Evolutionary conservation across 1,284 basidiomycete species (phyloP), one percentile per base, ranked within the genome.

Genomic region (Puccinia novopanici): DNA sequence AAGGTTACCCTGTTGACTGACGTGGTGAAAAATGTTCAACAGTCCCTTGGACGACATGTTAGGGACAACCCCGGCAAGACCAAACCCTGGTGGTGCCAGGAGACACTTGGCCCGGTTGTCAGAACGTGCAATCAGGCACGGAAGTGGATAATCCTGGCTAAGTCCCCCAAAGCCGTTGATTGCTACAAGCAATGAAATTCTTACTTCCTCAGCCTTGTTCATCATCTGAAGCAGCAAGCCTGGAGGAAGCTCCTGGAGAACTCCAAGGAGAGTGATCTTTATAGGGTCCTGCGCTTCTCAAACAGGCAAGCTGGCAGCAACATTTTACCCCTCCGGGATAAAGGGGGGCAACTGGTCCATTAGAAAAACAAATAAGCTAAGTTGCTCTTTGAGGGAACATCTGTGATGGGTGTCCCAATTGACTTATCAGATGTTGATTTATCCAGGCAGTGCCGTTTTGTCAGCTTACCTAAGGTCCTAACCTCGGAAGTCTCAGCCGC

Each of bases 61-160:
- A 45, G 19, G 22, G 37, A 12, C 13, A 30, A 63, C 17, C 40
- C 27, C 0, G 40, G 17, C n/a, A 61, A 48, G 42, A 19, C 37
- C 37, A 75, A 75, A 42, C 37, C 57, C 3, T 75, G 55, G 74
- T 75, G 74, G 74, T 30, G 59, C 42, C 17, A 45, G 24, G 34
- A 24, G 37, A 61, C 55, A 12, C 59, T 75, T 30, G 45, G 63
- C 40, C 74, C 54, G 12, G n/a, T 75, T 59, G 22, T 75, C 34
- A 3, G 59, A 22, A n/a, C 19, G n/a, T 37, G 12, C 27, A 75
- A 75, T 40, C 22, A 9, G 24, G 55, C 59, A 48, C 30, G 37
- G n/a, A 42, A 13, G n/a, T 57, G 55, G 55, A 75, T 75, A 57
- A 17, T 75, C 12, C 19, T 27, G 27, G 27, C 34, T 34, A 61